Percentiles rank a stretch among this genome's conserved stretches.
Conservation (phyloP, 768 basidiomycete species). For the Scleroderma citrinum region DNA sequence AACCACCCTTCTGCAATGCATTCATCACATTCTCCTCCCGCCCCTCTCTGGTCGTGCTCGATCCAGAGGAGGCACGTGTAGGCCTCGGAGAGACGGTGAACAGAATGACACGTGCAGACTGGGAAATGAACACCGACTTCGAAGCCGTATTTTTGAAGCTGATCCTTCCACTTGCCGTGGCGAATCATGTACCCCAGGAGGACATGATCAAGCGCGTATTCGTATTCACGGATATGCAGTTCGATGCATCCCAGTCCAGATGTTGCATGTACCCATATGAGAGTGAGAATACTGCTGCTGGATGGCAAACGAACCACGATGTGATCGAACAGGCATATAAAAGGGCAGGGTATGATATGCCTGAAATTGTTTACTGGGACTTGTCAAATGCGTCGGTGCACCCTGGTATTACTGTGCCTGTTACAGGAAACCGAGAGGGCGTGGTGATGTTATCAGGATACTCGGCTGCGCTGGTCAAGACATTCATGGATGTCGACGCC, state of each 20-base stretch:
- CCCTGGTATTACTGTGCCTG: slow-evolving; percentile 33
- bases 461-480: slow-evolving; percentile 62
- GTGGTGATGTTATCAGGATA: slow-evolving; percentile 70
- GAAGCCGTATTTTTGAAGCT: slow-evolving; percentile 56
- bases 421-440: slow-evolving; percentile 47
- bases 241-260: slow-evolving; percentile 40
- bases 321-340: slow-evolving; percentile 47
- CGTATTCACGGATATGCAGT: slow-evolving; percentile 78
- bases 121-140: slow-evolving; percentile 60
- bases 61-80: slow-evolving; percentile 25
- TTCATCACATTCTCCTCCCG: slow-evolving; percentile 63
- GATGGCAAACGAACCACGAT: slow-evolving; percentile 63
- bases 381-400: slow-evolving; percentile 27
- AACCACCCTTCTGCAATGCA: slow-evolving; percentile 55
- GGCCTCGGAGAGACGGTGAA: slow-evolving; percentile 34
- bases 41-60: slow-evolving; percentile 47
- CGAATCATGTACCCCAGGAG: slow-evolving; percentile 51
- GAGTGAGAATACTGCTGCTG: slow-evolving; percentile 1
- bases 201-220: slow-evolving; percentile 76
- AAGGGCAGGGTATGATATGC: slow-evolving; percentile 63
- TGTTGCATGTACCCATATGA: no score
- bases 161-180: slow-evolving; percentile 54
- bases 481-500: slow-evolving; percentile 54
- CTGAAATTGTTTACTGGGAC: slow-evolving; percentile 73
- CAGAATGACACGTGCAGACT: slow-evolving; percentile 31